phyloP scores from a whole-genome alignment of 352 stramenopile species.

The Phytophthora constricta region DNA sequence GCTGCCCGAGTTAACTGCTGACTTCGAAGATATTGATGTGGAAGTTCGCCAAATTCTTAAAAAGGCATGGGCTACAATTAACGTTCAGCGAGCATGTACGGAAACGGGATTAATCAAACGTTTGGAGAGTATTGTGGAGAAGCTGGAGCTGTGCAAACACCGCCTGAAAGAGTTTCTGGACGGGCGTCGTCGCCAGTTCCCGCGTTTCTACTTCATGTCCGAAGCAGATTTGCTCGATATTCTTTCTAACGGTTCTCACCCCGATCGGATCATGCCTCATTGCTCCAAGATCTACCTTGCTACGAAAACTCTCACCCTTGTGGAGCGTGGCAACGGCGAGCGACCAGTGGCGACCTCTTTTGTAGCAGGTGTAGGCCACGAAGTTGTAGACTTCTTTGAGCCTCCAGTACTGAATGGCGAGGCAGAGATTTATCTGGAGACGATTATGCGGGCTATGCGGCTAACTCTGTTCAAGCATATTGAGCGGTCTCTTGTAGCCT shows the following conservation, averaged over 20 bases:
- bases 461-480: slow-evolving; percentile 95
- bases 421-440: slow-evolving; percentile 98
- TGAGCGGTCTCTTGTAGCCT: slow-evolving; percentile 91
- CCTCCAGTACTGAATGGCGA: slow-evolving; percentile 94
- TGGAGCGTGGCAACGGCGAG: slow-evolving; percentile 56
- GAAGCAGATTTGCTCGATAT: slow-evolving; percentile 95
- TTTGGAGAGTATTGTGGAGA: slow-evolving; percentile 93
- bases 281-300: slow-evolving; percentile 96
- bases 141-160: slow-evolving; percentile 95
- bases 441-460: slow-evolving; percentile 94
- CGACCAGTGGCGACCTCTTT: slow-evolving; percentile 91
- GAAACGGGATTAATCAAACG: slow-evolving; percentile 86
- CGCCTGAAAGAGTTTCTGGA: slow-evolving; percentile 96
- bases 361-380: slow-evolving; percentile 94
- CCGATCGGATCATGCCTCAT: slow-evolving; percentile 95
- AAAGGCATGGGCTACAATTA: slow-evolving; percentile 87
- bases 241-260: slow-evolving; percentile 94
- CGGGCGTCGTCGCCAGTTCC: slow-evolving; percentile 93
- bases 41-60: slow-evolving; percentile 91
- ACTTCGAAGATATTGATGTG: slow-evolving; percentile 95
- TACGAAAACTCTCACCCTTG: slow-evolving; percentile 92
- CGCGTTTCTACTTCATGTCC: slow-evolving; percentile 93
- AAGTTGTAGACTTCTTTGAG: slow-evolving; percentile 94
- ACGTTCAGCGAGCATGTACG: slow-evolving; percentile 92
- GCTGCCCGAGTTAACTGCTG: slow-evolving; percentile 92